Evolutionary conservation across 2,329 filamentous ascomycete genomes (phyloP).

Genomic region (Colletotrichum acutatum): DNA sequence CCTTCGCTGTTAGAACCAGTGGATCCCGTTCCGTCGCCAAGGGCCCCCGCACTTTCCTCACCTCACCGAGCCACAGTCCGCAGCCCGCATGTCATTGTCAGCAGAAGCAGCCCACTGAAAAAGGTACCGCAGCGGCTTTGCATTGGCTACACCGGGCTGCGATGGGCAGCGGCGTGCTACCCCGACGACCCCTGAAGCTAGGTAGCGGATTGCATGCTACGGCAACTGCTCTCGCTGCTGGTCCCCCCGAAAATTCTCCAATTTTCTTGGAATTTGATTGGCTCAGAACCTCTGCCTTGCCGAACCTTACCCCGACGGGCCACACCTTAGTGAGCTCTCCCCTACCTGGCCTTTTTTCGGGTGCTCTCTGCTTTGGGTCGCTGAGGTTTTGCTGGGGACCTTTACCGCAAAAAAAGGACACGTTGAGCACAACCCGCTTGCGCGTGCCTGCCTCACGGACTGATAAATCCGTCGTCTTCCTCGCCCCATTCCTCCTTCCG

Average conservation of each 20-base stretch:
- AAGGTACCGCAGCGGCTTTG: slow-evolving; percentile 22
- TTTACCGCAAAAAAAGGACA: slow-evolving; percentile 38
- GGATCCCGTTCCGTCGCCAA: slow-evolving; percentile 23
- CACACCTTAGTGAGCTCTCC: slow-evolving; percentile 20
- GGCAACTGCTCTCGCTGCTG: slow-evolving; percentile 16
- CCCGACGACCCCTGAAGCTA: slow-evolving; percentile 22
- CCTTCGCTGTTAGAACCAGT: slow-evolving; percentile 19
- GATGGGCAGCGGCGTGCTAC: slow-evolving; percentile 6
- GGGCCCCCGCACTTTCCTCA: slow-evolving; percentile 30
- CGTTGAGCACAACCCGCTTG: slow-evolving; percentile 35
- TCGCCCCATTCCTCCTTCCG: slow-evolving; percentile 33
- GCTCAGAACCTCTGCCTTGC: not conserved
- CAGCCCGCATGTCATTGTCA: not conserved
- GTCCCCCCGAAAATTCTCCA: slow-evolving; percentile 7
- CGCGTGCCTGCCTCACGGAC: slow-evolving; percentile 29
- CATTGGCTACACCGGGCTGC: slow-evolving; percentile 1
- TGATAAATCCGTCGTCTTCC: slow-evolving; percentile 36
- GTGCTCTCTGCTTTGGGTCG: not conserved
- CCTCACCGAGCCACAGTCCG: slow-evolving; percentile 17
- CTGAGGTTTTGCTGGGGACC: slow-evolving; percentile 11
- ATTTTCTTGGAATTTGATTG: slow-evolving; percentile 18
- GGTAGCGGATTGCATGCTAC: not conserved
- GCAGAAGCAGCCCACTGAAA: slow-evolving; percentile 23
- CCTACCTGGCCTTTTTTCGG: slow-evolving; percentile 27
- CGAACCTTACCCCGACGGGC: slow-evolving; percentile 15